phyloP scores from a whole-genome alignment of 2,329 filamentous ascomycete species.

The Monosporascus sp. region DNA sequence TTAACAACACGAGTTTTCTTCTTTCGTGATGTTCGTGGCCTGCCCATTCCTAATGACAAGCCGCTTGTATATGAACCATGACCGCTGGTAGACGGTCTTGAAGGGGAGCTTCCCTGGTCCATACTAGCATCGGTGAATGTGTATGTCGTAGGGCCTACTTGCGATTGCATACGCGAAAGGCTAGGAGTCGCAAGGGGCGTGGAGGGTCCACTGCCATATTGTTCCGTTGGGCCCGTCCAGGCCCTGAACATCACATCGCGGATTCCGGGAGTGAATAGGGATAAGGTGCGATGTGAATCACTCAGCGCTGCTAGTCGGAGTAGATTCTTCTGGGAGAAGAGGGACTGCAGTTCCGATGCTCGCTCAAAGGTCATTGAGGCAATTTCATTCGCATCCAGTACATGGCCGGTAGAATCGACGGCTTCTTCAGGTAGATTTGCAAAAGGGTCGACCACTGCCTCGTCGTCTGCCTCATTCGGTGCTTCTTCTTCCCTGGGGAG shows the following conservation, averaged over 20 bases:
- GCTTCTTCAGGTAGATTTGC: conserved; percentile 76
- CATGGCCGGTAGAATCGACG: conserved; percentile 73
- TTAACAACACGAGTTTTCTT: conserved; percentile 84
- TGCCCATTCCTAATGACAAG: conserved; percentile 56
- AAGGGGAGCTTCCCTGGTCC: conserved; percentile 57
- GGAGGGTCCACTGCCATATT: conserved; percentile 51
- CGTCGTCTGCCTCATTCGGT: conserved; percentile 43
- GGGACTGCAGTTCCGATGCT: conserved; percentile 73
- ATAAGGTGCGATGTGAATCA: conserved; percentile 85
- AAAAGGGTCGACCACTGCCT: conserved; percentile 71
- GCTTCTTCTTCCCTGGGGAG: conserved; percentile 59
- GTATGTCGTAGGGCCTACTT: conserved; percentile 56
- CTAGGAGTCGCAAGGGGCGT: conserved; percentile 46
- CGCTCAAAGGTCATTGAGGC: conserved; percentile 75
- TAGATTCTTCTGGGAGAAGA: conserved; percentile 94
- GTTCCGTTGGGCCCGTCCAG: conserved; percentile 76
- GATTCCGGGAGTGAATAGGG: conserved; percentile 87
- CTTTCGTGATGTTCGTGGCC: conserved; percentile 61
- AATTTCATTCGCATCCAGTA: conserved; percentile 68
- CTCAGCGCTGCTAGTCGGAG: conserved; percentile 75
- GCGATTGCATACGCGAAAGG: conserved; percentile 59
- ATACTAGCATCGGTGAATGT: conserved; percentile 68
- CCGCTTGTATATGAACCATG: conserved; percentile 57
- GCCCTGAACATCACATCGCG: conserved; percentile 86
- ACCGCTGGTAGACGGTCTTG: conserved; percentile 61